These are phyloP conservation scores for Amanita brunnescens DNA, from an alignment of 768 basidiomycete genomes.

Conservation along the genomic window DNA sequence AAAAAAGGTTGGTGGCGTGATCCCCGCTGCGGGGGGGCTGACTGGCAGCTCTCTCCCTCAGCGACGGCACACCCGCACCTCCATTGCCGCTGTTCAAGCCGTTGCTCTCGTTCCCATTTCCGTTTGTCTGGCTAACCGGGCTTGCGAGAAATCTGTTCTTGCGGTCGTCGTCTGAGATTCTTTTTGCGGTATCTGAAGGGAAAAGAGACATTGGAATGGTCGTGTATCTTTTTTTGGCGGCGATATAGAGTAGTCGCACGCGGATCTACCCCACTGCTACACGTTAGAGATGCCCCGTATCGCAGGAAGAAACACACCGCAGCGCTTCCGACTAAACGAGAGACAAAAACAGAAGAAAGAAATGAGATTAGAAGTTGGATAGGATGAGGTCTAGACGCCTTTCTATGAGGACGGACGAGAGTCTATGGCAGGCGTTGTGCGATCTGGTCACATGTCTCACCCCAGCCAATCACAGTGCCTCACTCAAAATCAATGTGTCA, in stretches of 20 bases:
- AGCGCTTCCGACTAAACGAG: not conserved
- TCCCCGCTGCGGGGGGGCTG: constrained; percentile 55
- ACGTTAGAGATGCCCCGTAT: not conserved
- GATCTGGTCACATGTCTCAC: not conserved
- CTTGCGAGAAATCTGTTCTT: constrained; percentile 1
- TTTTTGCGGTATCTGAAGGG: not conserved
- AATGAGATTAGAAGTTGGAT: not conserved
- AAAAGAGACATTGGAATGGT: not conserved
- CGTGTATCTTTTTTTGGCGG: not conserved
- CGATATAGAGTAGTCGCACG: not conserved
- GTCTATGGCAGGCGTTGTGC: not conserved
- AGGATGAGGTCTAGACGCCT: not conserved
- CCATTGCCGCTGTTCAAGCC: not conserved
- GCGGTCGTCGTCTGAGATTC: not conserved
- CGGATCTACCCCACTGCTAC: not conserved
- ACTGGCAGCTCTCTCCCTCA: constrained; percentile 59
- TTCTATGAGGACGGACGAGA: too few relatives aligned
- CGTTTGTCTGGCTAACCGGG: not conserved
- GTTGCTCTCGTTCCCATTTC: too few relatives aligned
- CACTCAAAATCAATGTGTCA: too few relatives aligned
- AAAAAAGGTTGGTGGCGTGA: constrained; percentile 29
- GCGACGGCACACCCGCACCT: constrained; percentile 16
- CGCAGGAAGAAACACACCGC: not conserved
- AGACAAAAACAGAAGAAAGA: not conserved
- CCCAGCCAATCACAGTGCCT: not conserved